Evolutionary conservation across 2,329 filamentous ascomycete genomes (phyloP), one percentile per base, ranked within the genome.

Genomic region (Pyricularia grisea): DNA sequence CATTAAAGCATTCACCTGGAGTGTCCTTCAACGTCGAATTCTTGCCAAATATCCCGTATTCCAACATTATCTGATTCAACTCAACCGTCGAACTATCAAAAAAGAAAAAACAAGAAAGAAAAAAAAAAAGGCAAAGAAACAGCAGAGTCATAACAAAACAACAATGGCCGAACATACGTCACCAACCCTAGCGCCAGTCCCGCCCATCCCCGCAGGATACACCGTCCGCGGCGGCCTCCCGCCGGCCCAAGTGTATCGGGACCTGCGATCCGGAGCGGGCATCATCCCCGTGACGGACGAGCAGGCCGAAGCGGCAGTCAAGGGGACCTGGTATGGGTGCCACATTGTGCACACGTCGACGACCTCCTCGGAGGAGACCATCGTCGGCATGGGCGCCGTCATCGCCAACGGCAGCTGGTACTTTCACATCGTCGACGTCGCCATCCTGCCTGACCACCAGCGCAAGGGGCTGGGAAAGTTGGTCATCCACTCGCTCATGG

Each of bases 401-500:
- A 76, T 85, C 69, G 81, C 82, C 14, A 84, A 86, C 70, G 83
- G 83, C 7, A 27, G 58, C 58, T 82, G 83, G 76, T 85, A 85
- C 71, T 83, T 85, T 68, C 75, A 81, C 63, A 78, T 86, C 67
- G 80, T 80, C 25, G 83, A 86, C 72, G 82, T 86, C 74, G 81
- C 80, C 1, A 80, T 84, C n/a, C 76, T 83, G 65, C 81, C 82
- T 6, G 77, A 76, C 9, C 83, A 86, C 70, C 83, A 83, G 70
- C 78, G 80, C 12, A 79, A 77, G 67, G 83, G 84, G 0, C 73
- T 86, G 1, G 84, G 81, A 10, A 80, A 81, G 67, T 75, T 76
- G 27, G 77, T 85, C 50, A 73, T 85, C 74, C 78, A 80, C 72
- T 73, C 74, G 25, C 74, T 85, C 60, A 71, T 85, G 50, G 75